Conservation (phyloP, 1,284 basidiomycete genomes). For the Wallemia hederae region DNA sequence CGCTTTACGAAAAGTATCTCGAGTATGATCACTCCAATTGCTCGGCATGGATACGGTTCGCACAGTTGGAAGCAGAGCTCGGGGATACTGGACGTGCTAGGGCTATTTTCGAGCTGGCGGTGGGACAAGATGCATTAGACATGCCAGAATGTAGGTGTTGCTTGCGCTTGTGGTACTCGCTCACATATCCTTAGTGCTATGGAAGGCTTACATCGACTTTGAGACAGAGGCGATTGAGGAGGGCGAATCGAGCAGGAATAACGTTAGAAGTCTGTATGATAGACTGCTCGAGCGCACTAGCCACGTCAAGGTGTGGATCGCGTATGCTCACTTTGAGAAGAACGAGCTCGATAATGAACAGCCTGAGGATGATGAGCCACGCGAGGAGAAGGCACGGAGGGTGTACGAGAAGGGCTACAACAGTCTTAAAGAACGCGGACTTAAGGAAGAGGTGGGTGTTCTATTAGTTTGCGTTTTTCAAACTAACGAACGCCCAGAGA, state of each 20-base stretch:
- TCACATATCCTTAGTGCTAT: constrained; percentile 5
- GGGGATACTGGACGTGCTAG: constrained; percentile 76
- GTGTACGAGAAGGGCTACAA: constrained; percentile 67
- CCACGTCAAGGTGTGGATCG: constrained; percentile 48
- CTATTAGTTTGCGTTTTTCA: background rate
- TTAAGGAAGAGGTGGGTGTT: constrained; percentile 54
- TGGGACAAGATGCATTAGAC: constrained; percentile 64
- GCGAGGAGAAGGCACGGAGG: constrained; percentile 32
- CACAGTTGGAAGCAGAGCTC: constrained; percentile 72
- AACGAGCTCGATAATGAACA: constrained; percentile 28
- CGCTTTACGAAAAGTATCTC: constrained; percentile 76
- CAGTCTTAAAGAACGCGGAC: constrained; percentile 41
- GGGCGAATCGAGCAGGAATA: constrained; percentile 58
- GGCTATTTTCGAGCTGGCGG: constrained; percentile 80
- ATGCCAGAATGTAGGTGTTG: constrained; percentile 98
- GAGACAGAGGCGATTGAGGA: constrained; percentile 34
- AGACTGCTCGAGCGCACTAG: constrained; percentile 58
- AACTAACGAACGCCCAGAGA: constrained; percentile 24
- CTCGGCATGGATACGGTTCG: constrained; percentile 86
- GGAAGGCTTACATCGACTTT: constrained; percentile 72
- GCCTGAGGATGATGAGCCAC: constrained; percentile 27
- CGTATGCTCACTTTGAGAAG: constrained; percentile 20
- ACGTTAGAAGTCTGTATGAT: constrained; percentile 64
- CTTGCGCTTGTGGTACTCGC: background rate
- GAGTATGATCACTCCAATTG: constrained; percentile 77